Conservation (phyloP, 1,284 basidiomycete species). For the Nidula niveotomentosa region DNA sequence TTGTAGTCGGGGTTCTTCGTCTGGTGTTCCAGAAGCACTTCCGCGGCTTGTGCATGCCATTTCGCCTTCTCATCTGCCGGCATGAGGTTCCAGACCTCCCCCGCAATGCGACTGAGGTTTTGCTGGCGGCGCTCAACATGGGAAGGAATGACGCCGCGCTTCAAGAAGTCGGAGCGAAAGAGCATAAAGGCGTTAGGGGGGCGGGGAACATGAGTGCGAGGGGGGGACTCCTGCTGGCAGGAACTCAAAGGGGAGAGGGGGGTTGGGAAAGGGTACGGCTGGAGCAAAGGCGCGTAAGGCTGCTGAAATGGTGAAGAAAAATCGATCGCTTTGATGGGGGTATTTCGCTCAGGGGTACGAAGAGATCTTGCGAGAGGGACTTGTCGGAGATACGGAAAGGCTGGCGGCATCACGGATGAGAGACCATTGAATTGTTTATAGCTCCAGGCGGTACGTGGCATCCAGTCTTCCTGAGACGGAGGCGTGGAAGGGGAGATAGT, state of each 20-base stretch:
- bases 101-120: conserved; percentile 57
- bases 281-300: not conserved
- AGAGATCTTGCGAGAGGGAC: conserved; percentile 5
- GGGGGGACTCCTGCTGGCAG: not conserved
- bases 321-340: too few species aligned
- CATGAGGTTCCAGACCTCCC: conserved; percentile 52
- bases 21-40: conserved; percentile 34
- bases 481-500: not conserved
- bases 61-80: conserved; percentile 34
- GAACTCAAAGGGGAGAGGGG: not conserved
- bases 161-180: conserved; percentile 74
- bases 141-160: conserved; percentile 31
- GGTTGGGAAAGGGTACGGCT: not conserved
- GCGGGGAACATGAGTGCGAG: conserved; percentile 54
- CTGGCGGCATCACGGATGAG: not conserved
- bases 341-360: not conserved
- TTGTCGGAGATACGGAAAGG: not conserved
- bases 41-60: conserved; percentile 45
- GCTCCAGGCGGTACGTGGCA: not conserved
- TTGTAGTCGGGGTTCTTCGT: conserved; percentile 42
- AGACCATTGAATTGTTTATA: not conserved
- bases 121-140: conserved; percentile 51
- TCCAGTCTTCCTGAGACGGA: not conserved
- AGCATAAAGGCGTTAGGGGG: conserved; percentile 84
- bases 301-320: not conserved